Evolutionary conservation across 139 green algal genomes (phyloP), one percentile per base, ranked within the genome.

Genomic region (Picochlorum sp.): DNA sequence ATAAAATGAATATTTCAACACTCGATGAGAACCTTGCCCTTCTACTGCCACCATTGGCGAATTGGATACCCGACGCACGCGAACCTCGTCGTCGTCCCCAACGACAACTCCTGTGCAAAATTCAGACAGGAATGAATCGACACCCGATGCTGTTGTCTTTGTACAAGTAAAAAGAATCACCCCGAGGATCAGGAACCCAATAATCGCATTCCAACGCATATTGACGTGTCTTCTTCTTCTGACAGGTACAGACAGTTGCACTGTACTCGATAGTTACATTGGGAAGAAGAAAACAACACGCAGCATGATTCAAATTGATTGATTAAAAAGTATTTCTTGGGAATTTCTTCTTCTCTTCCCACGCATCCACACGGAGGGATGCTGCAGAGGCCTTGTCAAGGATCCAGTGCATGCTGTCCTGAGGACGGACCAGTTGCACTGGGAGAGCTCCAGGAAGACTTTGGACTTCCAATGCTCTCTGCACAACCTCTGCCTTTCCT

Each of bases 381-480:
- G 72, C 56, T 3, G 86, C 80, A 1, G 80, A 81, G 9, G 56
- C 80, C 21, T 64, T 58, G 50, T 87, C 80, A 52, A 87, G 50
- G 20, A 85, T 38, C 80, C 80, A 86, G 1, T 37, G 72, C n/a
- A 86, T 64, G 21, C 66, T 71, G 45, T 75, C 71, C 26, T 77
- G 73, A 1, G 90, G 89, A 18, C 80, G 71, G 68, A 97, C 87
- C 68, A 96, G 67, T 78, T 97, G 90, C 11, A 85, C 90, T 4
- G 90, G 90, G 67, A 95, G 68, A 4, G 90, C 79, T 2, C 90
- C 90, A 5, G 90, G 90, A 44, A 96, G 76, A 4, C 82, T 70
- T 82, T 96, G 86, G 64, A 92, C 80, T 82, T 96, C 90, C 41
- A 96, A 74, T 58, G 70, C 68, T 16, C 90, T 79, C 77, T 95